These are phyloP conservation scores for Daldinia vernicosa DNA, from an alignment of 495 filamentous ascomycete genomes.

Conservation along the genomic window DNA sequence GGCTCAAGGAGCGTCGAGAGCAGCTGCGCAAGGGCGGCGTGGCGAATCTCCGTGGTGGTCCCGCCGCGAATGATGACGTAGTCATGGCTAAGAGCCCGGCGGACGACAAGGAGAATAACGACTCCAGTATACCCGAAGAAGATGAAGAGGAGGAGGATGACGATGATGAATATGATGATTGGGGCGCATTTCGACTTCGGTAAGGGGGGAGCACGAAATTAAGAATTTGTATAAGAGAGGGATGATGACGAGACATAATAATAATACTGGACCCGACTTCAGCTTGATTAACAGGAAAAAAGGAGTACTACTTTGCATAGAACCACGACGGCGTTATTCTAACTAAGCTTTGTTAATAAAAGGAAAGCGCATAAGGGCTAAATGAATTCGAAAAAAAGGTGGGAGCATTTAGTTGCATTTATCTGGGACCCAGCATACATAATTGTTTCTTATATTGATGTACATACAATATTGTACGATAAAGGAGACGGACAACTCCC, in stretches of 20 bases:
- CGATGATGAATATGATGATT: slow-evolving; percentile 68
- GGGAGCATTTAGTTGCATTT: slow-evolving; percentile 3
- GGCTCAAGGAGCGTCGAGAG: slow-evolving; percentile 74
- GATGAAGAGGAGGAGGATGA: slow-evolving; percentile 55
- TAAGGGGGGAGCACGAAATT: neutral
- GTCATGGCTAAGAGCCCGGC: slow-evolving; percentile 30
- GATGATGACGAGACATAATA: neutral
- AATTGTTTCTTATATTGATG: slow-evolving; percentile 22
- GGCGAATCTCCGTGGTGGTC: neutral
- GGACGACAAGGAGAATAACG: slow-evolving; percentile 34
- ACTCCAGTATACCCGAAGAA: slow-evolving; percentile 32
- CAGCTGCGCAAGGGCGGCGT: slow-evolving; percentile 44
- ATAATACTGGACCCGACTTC: neutral
- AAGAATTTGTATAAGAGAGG: neutral
- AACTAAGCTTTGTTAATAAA: neutral
- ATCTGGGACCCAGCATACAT: slow-evolving; percentile 9
- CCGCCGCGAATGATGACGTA: slow-evolving; percentile 11
- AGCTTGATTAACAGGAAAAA: neutral
- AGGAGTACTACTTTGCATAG: slow-evolving; percentile 19
- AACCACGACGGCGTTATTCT: slow-evolving; percentile 10
- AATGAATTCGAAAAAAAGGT: neutral
- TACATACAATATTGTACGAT: slow-evolving; percentile 18
- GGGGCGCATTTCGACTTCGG: slow-evolving; percentile 76
- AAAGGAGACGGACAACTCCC: slow-evolving; percentile 5
- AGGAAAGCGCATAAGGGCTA: neutral